Evolutionary conservation across 345 rosid species (phyloP).

Genomic region (Citrus inodora): DNA sequence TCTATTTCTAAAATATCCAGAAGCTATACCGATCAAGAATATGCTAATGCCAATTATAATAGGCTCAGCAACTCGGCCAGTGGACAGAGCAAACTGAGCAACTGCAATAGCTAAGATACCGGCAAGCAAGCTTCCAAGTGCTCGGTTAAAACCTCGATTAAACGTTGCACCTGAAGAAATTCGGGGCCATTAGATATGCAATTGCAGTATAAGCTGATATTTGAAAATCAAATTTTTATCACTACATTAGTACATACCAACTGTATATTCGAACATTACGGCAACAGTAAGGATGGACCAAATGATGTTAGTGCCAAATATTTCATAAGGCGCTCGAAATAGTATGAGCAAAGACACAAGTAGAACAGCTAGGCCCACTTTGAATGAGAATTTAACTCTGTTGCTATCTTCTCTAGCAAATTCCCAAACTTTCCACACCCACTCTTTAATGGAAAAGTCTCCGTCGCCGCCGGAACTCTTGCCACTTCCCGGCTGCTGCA

Average conservation of each 20-base stretch:
- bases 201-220: background rate
- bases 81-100: slow-evolving; percentile 38
- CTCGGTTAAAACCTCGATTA: slow-evolving; percentile 70
- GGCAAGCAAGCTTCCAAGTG: slow-evolving; percentile 60
- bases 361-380: slow-evolving; percentile 64
- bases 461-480: background rate
- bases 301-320: slow-evolving; percentile 55
- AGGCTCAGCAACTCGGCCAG: slow-evolving; percentile 51
- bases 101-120: slow-evolving; percentile 49
- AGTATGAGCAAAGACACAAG: slow-evolving; percentile 61
- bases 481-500: slow-evolving; percentile 9
- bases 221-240: no score
- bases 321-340: slow-evolving; percentile 51
- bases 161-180: slow-evolving; percentile 53
- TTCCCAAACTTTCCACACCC: slow-evolving; percentile 46
- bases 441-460: slow-evolving; percentile 27
- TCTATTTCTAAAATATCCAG: background rate
- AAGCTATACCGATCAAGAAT: slow-evolving; percentile 49
- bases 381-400: slow-evolving; percentile 51
- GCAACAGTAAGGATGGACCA: slow-evolving; percentile 81
- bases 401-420: slow-evolving; percentile 52
- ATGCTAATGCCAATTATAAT: slow-evolving; percentile 55
- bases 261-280: slow-evolving; percentile 66
- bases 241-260: slow-evolving; percentile 33
- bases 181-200: background rate